A percentile compares a stretch with the other conserved stretches of the same genome.
Evolutionary conservation across 352 stramenopile genomes (phyloP).

Genomic region (Globisporangium sylvaticum): DNA sequence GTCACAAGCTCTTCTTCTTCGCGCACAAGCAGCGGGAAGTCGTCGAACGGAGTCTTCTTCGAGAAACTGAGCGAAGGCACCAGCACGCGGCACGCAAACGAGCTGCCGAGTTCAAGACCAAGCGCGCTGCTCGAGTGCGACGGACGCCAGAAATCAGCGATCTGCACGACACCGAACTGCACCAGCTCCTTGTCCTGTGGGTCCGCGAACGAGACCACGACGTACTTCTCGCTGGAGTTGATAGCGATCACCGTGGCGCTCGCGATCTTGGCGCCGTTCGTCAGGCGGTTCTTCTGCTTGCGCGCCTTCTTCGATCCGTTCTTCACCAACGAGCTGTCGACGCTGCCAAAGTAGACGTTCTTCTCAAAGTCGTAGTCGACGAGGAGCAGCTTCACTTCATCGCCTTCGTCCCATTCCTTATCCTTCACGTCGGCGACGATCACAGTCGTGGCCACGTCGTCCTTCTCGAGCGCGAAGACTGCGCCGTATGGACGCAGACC

Average conservation of each 20-base stretch:
- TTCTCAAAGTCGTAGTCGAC: slow-evolving; percentile 88
- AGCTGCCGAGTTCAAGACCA: slow-evolving; percentile 48
- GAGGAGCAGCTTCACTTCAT: slow-evolving; percentile 68
- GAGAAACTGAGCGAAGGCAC: slow-evolving; percentile 32
- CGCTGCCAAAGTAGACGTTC: slow-evolving; percentile 65
- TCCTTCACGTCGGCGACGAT: slow-evolving; percentile 49
- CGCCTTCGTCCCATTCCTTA: slow-evolving; percentile 48
- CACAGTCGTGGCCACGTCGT: slow-evolving; percentile 59
- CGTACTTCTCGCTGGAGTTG: slow-evolving; percentile 53
- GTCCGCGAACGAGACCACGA: slow-evolving; percentile 58
- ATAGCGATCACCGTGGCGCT: slow-evolving; percentile 47
- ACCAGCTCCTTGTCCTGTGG: slow-evolving; percentile 21
- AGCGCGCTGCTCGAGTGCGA: slow-evolving; percentile 47
- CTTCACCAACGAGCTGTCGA: slow-evolving; percentile 46
- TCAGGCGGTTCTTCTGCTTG: slow-evolving; percentile 58
- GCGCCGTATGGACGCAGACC: slow-evolving; percentile 79
- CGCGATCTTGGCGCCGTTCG: slow-evolving; percentile 37
- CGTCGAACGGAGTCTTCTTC: slow-evolving; percentile 70
- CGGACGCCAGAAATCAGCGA: slow-evolving; percentile 77
- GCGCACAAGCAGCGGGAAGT: slow-evolving; percentile 55
- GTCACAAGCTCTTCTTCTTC: slow-evolving; percentile 51
- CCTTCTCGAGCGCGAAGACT: slow-evolving; percentile 75
- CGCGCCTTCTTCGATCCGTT: slow-evolving; percentile 60
- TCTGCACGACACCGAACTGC: slow-evolving; percentile 61
- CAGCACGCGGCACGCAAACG: slow-evolving; percentile 41